Percentiles rank a stretch among this genome's conserved stretches.
Evolutionary conservation across 106 monocot genomes (phyloP).

Genomic region (Agapanthus africanus): DNA sequence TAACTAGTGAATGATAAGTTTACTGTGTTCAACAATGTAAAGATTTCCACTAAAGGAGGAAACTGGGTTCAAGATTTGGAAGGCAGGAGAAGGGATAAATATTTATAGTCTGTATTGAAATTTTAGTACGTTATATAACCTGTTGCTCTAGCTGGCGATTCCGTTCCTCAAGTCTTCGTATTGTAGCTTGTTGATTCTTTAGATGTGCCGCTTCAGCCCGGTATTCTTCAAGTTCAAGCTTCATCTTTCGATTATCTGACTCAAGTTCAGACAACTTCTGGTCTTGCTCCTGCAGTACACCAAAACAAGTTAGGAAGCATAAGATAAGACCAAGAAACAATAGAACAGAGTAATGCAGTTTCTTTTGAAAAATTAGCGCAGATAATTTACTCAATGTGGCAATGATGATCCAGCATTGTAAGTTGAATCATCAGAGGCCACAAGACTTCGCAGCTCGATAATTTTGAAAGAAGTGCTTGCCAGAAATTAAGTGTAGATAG

Average conservation of each 20-base stretch:
- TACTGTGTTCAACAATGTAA: neutral
- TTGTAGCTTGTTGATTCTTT: constrained; percentile 98
- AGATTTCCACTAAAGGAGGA: neutral
- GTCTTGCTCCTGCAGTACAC: constrained; percentile 63
- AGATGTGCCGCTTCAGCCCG: constrained; percentile 93
- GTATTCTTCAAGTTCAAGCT: constrained; percentile 93
- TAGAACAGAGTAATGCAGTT: neutral
- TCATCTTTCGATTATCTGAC: constrained; percentile 91
- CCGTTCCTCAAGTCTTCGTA: constrained; percentile 90
- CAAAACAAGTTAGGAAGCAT: neutral
- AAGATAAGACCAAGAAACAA: neutral
- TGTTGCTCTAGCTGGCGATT: constrained; percentile 95
- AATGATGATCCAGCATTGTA: neutral
- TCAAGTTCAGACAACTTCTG: constrained; percentile 74
- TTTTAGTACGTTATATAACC: no score
- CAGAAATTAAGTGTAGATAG: neutral
- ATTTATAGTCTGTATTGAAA: neutral
- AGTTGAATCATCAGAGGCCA: neutral
- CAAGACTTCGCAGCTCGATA: neutral
- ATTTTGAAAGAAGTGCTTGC: neutral
- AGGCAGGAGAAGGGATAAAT: neutral
- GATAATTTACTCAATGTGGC: neutral
- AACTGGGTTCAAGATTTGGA: neutral
- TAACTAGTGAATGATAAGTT: neutral
- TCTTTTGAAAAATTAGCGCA: neutral